Evolutionary conservation across 2,329 filamentous ascomycete species (phyloP), one percentile per base, ranked within the genome.

Genomic region (Aureobasidium sp.): DNA sequence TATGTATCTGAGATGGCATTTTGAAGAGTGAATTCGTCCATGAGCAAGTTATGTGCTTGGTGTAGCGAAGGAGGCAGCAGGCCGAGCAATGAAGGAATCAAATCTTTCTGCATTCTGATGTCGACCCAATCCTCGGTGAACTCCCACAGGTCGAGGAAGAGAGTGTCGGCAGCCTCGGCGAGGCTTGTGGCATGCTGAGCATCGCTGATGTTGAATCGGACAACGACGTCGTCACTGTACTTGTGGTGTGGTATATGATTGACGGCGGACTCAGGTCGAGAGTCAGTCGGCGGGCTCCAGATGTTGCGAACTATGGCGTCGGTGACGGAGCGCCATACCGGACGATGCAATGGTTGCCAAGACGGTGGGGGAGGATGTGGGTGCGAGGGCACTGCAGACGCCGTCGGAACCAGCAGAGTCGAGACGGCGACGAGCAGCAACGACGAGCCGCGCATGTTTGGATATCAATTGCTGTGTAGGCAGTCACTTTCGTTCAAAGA

Each of bases 111-210:
- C 54, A 97, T 75, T 45, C 90, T 82, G 59, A 97, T 86, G 72
- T 99, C 94, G 29, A 94, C 89, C 79, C 88, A 94, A 63, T 90
- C 83, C 19, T 85, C 79, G 6, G 87, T 89, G 67, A 89, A 91
- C 24, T 90, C 87, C 94, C 94, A 99, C 1, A 97, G 83, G 71
- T 99, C 94, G 45, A 97, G 79, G 68, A 94, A 88, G 27, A 97
- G 81, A 19, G 85, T 84, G 64, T 88, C 82, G 0, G 86, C 81
- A 3, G 90, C 91, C 62, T 88, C 82, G n/a, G 86, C 82, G 61
- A 96, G 78, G 1, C 87, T 87, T 37, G 77, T 75, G 63, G 89
- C 86, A 70, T 96, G 89, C 22, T 85, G 81, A 3, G 80, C 74
- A 29, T 82, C 85, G 64, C 82, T 86, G 61, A 97, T 78, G 69